Percentiles rank a stretch among this genome's conserved stretches.
Evolutionary conservation across 2,329 filamentous ascomycete species (phyloP).

Genomic region (Didymella pinodella): DNA sequence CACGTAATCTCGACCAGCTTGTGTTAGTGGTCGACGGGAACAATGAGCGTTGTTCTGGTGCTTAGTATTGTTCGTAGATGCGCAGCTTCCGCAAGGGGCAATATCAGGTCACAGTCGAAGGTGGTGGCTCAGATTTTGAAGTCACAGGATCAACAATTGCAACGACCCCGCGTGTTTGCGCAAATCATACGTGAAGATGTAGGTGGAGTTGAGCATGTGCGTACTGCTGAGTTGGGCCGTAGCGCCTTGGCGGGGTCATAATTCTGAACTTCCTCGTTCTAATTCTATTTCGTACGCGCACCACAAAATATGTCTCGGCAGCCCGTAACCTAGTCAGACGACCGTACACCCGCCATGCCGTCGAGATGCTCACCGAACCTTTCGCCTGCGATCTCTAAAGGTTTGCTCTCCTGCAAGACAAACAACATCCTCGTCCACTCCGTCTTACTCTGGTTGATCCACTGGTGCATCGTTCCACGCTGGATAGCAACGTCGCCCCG

Average conservation of each 20-base stretch:
- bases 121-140: neutral
- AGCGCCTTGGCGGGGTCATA: conserved; percentile 10
- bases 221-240: conserved; percentile 11
- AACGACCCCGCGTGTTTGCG: conserved; percentile 6
- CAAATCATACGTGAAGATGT: conserved; percentile 15
- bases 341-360: conserved; percentile 48
- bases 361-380: conserved; percentile 45
- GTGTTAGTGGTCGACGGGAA: conserved; percentile 33
- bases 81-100: conserved; percentile 18
- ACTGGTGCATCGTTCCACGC: conserved; percentile 52
- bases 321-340: conserved; percentile 37
- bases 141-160: neutral
- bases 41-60: conserved; percentile 31
- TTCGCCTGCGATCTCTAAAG: conserved; percentile 43
- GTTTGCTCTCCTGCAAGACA: conserved; percentile 48
- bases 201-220: conserved; percentile 17
- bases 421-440: conserved; percentile 51
- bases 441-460: conserved; percentile 47
- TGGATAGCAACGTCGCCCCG: conserved; percentile 51
- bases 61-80: conserved; percentile 42
- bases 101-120: conserved; percentile 19
- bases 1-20: conserved; percentile 20
- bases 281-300: neutral
- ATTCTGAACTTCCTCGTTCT: neutral
- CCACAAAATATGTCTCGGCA: neutral